Evolutionary conservation across 805 yeast genomes (phyloP), one percentile per base, ranked within the genome.

Genomic region (Monosporozyma yasuniensis): DNA sequence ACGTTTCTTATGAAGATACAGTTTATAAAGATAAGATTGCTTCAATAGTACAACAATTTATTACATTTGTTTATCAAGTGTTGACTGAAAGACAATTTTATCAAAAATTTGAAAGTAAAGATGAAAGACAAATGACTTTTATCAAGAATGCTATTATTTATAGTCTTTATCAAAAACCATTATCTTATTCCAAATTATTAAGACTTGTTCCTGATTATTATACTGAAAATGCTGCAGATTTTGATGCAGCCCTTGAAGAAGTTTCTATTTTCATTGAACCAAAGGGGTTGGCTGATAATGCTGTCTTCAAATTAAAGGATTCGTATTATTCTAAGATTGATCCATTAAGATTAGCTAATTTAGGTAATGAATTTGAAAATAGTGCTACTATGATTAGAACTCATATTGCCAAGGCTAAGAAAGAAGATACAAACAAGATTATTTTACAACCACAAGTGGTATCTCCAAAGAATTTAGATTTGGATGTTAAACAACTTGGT

Each of bases 41-140:
- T 2, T 77, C 79, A 50, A 78, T 91, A 68, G 69, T 88, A 19
- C 97, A 90, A 59, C 96, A 88, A 57, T 82, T 88, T 54, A 60
- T 89, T 44, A 78, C 81, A 30, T 83, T 83, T 53, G 67, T 89
- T 51, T 84, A 88, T 52, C 79, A 80, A 46, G 55, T 88, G 9
- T 61, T 89, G 18, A 79, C 85, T 1, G 95, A 87, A 57, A 82
- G 95, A 52, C 64, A 78, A 3, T 77, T 77, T 47, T 74, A 87
- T 50, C 72, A 72, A 49, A 77, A 77, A 2, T 68, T 71, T 19
- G 61, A 70, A 2, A 50, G 60, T 3, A 42, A 54, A 2, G 62
- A 61, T 6, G 68, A 67, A 6, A 65, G 64, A 42, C 67, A 68
- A 39, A 47, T 56, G 22, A 50, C 56, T 2, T 54, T 63, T 22